Percentiles rank a stretch among this genome's conserved stretches.
These are phyloP conservation scores for Pythium plurisporium DNA, from an alignment of 352 stramenopile genomes.

Conservation along the genomic window DNA sequence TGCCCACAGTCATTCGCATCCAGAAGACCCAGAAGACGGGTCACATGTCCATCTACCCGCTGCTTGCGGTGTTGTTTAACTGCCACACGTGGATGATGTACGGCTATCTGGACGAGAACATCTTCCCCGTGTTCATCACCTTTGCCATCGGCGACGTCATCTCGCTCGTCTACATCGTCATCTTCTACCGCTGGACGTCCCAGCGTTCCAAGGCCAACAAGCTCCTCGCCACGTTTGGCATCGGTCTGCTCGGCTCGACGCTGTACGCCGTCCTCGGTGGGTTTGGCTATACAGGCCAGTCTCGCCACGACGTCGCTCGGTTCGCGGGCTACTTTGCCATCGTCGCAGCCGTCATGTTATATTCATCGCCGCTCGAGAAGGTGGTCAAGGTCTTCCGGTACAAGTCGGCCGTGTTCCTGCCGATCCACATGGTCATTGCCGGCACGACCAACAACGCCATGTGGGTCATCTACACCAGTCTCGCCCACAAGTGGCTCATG, in stretches of 20 bases:
- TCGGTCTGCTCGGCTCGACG: conserved; percentile 16
- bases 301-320: conserved; percentile 21
- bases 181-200: conserved; percentile 49
- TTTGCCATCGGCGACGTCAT: conserved; percentile 41
- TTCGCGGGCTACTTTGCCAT: conserved; percentile 39
- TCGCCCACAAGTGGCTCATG: conserved; percentile 47
- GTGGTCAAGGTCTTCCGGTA: conserved; percentile 41
- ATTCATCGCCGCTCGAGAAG: conserved; percentile 54
- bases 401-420: conserved; percentile 50
- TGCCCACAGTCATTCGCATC: conserved; percentile 33
- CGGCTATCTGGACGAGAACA: conserved; percentile 42
- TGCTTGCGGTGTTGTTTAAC: conserved; percentile 44
- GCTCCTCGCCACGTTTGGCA: conserved; percentile 16
- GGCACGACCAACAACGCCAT: conserved; percentile 46
- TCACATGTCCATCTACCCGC: conserved; percentile 44
- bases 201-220: conserved; percentile 33
- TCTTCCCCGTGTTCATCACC: conserved; percentile 47
- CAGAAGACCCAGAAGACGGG: conserved; percentile 38
- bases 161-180: conserved; percentile 37
- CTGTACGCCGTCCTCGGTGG: conserved; percentile 39
- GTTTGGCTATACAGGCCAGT: conserved; percentile 30
- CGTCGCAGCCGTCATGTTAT: conserved; percentile 31
- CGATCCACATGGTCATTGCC: conserved; percentile 55
- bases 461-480: conserved; percentile 48
- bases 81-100: conserved; percentile 45